Evolutionary conservation across 1,284 basidiomycete genomes (phyloP).

Genomic region (Pisolithus thermaeus): DNA sequence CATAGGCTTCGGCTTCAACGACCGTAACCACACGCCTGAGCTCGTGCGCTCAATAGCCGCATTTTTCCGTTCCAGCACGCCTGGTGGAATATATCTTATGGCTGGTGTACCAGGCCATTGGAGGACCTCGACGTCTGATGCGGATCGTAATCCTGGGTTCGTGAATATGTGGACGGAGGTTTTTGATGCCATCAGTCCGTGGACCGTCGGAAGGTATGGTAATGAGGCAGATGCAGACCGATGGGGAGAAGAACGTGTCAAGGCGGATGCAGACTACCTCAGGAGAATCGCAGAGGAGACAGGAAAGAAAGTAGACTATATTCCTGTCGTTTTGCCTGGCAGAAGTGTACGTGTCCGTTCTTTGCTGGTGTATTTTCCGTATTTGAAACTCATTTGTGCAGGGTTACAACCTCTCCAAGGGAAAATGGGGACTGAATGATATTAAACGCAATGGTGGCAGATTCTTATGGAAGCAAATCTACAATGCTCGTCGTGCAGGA

Average conservation of each 20-base stretch:
- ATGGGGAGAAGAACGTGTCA: conserved; percentile 56
- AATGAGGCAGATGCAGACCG: conserved; percentile 51
- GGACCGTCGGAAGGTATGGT: conserved; percentile 65
- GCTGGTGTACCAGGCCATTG: conserved; percentile 64
- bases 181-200: conserved; percentile 72
- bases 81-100: conserved; percentile 68
- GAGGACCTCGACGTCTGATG: conserved; percentile 62
- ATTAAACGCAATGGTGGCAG: conserved; percentile 61
- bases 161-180: conserved; percentile 60
- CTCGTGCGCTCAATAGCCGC: conserved; percentile 48
- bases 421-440: conserved; percentile 62
- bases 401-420: conserved; percentile 63
- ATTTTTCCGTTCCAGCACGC: conserved; percentile 54
- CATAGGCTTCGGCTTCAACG: conserved; percentile 61
- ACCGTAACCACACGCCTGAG: conserved; percentile 54
- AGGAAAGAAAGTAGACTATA: conserved; percentile 58
- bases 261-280: conserved; percentile 55
- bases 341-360: conserved; percentile 51
- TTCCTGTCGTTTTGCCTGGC: conserved; percentile 70
- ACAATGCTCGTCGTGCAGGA: conserved; percentile 55
- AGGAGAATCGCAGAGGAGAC: conserved; percentile 41
- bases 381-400: conserved; percentile 21
- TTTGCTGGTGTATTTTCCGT: neutral
- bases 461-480: conserved; percentile 71
- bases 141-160: conserved; percentile 59